Percentiles rank a stretch among this genome's conserved stretches.
phyloP scores from a whole-genome alignment of 805 yeast genomes.

The Metschnikowia baotianmanensis region DNA sequence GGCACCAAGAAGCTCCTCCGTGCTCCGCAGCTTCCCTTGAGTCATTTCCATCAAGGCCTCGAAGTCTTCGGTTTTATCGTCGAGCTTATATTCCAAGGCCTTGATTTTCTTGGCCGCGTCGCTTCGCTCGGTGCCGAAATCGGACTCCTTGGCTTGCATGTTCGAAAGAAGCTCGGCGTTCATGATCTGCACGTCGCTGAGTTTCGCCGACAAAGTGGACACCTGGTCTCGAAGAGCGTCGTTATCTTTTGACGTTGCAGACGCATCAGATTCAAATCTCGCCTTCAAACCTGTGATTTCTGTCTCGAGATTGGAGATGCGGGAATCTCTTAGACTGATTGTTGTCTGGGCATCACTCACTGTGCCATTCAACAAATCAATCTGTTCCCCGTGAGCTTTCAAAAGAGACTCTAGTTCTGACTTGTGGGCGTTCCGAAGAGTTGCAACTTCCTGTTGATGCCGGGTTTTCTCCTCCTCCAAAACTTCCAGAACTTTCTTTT shows the following conservation, averaged over 20 bases:
- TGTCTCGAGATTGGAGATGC: not conserved
- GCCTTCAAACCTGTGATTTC: not conserved
- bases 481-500: no score
- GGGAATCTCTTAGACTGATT: not conserved
- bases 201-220: conserved; percentile 14
- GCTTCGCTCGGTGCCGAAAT: conserved; percentile 53
- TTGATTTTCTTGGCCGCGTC: conserved; percentile 50
- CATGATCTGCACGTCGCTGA: conserved; percentile 31
- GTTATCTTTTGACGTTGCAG: not conserved
- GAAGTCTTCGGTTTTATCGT: conserved; percentile 43
- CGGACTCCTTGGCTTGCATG: conserved; percentile 62
- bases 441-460: no score
- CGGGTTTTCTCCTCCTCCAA: no score
- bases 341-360: not conserved
- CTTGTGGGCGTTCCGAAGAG: no score
- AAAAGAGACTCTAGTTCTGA: no score
- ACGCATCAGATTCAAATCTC: not conserved
- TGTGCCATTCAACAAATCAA: not conserved
- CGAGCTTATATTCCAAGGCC: conserved; percentile 41
- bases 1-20: conserved; percentile 18
- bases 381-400: conserved; percentile 1
- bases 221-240: conserved; percentile 2
- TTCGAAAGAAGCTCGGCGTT: conserved; percentile 67
- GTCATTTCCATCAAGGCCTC: conserved; percentile 44
- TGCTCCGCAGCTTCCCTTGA: conserved; percentile 22